Base-by-base conservation (phyloP, 1,284 basidiomycete species). In the Cerioporus squamosus region DNA sequence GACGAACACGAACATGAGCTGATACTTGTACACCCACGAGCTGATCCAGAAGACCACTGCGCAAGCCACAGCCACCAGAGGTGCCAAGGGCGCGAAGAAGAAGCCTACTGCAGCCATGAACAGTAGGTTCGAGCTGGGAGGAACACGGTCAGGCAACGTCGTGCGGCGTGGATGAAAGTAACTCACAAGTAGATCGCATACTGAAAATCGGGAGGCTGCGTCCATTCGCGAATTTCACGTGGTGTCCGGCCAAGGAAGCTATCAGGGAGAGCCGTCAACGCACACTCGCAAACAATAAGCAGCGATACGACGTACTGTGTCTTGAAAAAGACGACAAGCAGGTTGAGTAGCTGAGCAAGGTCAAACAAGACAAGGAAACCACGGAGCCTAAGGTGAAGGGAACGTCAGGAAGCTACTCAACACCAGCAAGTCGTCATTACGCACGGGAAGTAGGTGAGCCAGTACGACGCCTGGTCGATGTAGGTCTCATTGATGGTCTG, bases 301-400 rank as follows among this genome's bases (percentile, higher is more conserved):
- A 29, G 7, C 24, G 43, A 36, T 14, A 24, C 9, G 17, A 67
- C 79, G 57, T 66, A 84, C 81, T 82, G 78, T 3, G 92, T 95
- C 75, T 93, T 92, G 75, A 98, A 79, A 36, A 89, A 95, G 20
- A 95, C 85, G 79, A 91, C 86, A 14, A 95, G 70, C 33, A 99
- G 81, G 70, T 97, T 97, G 75, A 98, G 75, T 54, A 98, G 87
- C 74, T 99, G 97, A 5, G 97, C 96, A 43, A 99, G 81, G 72
- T 99, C 97, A 70, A 98, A 98, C 57, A 98, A 78, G 23, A 89
- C 89, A 45, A 98, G 82, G 82, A 97, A 97, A 29, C 95, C 96
- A 69, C 96, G 93, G 36, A 98, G 81, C 4, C 90, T 93, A 51
- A 33, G 18, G 31, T 38, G 2, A 51, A 38, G 18, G 22, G 38